Base-by-base conservation (phyloP, 306 rosid genomes). In the Quercus glauca region DNA sequence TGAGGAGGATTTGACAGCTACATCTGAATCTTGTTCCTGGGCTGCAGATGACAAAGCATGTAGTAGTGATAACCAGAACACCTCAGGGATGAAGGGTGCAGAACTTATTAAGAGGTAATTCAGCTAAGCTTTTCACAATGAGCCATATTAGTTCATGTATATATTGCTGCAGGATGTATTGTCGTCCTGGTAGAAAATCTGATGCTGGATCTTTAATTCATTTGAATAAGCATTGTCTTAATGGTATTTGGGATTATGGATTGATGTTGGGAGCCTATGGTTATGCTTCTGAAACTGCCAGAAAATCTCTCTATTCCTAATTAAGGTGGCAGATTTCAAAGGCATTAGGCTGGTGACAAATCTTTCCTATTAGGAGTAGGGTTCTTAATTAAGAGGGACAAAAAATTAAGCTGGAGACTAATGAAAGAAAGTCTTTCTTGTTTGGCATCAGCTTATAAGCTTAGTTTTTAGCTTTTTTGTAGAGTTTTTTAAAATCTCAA, bases 21-120 rank as follows among this genome's bases (percentile, higher is more conserved):
- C 97, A 56, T 90, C 98, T 31, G 98, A 91, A 79, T 92, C 97
- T 75, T 75, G 88, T 73, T 93, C 98, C 7, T 87, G 87, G 91
- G 91, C 80, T 76, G 90, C 93, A 55, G 94, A 90, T 64, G 97
- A 91, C 83, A 93, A 81, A 81, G 89, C 88, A 81, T 89, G 88
- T 65, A 87, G 92, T 63, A 88, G 97, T 80, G 98, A 91, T 82
- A 89, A 93, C 80, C 92, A 89, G 87, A 83, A 82, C 85, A 86
- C 91, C 60, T 88, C 92, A 41, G 18, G 76, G 76, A 64, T 70
- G 78, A 87, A 86, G 80, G 86, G 87, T 75, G 81, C 82, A 52
- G 80, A 82, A 63, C 82, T 77, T 84, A 81, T 83, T 55, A 86
- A 83, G 73, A 86, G 97, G 98, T 89, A 81, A 80, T 71, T 49